Evolutionary conservation across 2,329 filamentous ascomycete species (phyloP).

Genomic region (Xylaria arbuscula): DNA sequence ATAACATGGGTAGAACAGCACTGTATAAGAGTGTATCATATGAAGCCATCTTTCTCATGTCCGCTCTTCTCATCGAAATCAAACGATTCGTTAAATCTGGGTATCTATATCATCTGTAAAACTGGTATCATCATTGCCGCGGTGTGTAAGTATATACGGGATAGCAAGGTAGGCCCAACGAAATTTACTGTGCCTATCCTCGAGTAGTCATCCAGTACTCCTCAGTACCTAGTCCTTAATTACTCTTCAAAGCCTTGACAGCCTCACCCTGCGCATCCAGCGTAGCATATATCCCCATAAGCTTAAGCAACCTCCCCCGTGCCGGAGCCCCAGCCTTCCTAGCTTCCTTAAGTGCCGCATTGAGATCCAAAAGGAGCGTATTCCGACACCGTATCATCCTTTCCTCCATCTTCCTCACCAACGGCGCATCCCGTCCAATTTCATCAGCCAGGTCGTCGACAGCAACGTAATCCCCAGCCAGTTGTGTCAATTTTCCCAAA

Average conservation of each 20-base stretch:
- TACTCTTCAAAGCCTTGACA: conserved; percentile 60
- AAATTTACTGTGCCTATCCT: not conserved
- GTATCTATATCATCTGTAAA: conserved; percentile 25
- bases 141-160: not conserved
- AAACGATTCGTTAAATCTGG: conserved; percentile 7
- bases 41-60: conserved; percentile 14
- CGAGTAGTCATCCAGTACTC: too few relatives aligned
- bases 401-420: conserved; percentile 64
- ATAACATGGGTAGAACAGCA: conserved; percentile 32
- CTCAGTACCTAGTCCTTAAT: conserved; percentile 30
- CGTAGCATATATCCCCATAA: conserved; percentile 64
- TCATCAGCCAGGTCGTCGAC: conserved; percentile 57
- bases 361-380: conserved; percentile 67
- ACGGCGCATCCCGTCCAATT: conserved; percentile 60
- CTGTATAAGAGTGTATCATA: conserved; percentile 42
- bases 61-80: too few relatives aligned
- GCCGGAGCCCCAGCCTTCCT: conserved; percentile 57
- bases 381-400: conserved; percentile 65
- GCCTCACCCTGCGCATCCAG: conserved; percentile 65
- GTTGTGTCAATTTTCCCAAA: conserved; percentile 58
- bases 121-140: not conserved
- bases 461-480: conserved; percentile 60
- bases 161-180: not conserved
- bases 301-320: conserved; percentile 60
- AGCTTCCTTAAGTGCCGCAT: conserved; percentile 59